A percentile compares a stretch with the other conserved stretches of the same genome.
These are phyloP conservation scores for Trametopsis cervina DNA, from an alignment of 768 basidiomycete genomes.

Conservation along the genomic window DNA sequence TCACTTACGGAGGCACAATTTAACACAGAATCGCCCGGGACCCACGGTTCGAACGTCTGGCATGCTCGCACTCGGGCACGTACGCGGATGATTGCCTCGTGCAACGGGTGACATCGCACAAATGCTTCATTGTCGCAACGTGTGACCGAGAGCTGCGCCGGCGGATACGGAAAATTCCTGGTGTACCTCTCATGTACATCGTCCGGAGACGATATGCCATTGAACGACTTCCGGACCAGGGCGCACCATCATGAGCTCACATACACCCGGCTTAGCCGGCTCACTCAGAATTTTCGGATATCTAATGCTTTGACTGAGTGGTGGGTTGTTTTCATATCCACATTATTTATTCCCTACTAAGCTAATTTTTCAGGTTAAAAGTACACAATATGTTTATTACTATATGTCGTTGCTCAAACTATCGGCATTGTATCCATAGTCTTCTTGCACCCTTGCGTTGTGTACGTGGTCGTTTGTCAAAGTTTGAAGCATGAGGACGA, in stretches of 20 bases:
- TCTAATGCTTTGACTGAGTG: not conserved
- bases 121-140: slow-evolving; percentile 96
- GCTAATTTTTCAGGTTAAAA: too few relatives aligned
- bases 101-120: slow-evolving; percentile 89
- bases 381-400: too few relatives aligned
- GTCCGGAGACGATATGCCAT: slow-evolving; percentile 89
- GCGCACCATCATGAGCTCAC: slow-evolving; percentile 52
- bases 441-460: too few relatives aligned
- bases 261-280: too few relatives aligned
- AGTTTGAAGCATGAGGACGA: too few relatives aligned
- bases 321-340: not conserved
- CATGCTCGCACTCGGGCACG: slow-evolving; percentile 90
- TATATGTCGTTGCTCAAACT: too few relatives aligned
- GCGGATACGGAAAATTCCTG: slow-evolving; percentile 86
- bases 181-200: slow-evolving; percentile 97
- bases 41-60: slow-evolving; percentile 90
- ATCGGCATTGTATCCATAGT: too few relatives aligned
- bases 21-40: slow-evolving; percentile 85
- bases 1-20: slow-evolving; percentile 8
- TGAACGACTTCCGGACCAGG: slow-evolving; percentile 91
- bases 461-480: too few relatives aligned
- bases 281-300: not conserved
- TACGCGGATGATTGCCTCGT: slow-evolving; percentile 99
- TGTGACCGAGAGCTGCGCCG: slow-evolving; percentile 93
- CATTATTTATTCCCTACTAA: too few relatives aligned